These are phyloP conservation scores for Ramaria sp. DNA, from an alignment of 768 basidiomycete species.

Conservation along the genomic window DNA sequence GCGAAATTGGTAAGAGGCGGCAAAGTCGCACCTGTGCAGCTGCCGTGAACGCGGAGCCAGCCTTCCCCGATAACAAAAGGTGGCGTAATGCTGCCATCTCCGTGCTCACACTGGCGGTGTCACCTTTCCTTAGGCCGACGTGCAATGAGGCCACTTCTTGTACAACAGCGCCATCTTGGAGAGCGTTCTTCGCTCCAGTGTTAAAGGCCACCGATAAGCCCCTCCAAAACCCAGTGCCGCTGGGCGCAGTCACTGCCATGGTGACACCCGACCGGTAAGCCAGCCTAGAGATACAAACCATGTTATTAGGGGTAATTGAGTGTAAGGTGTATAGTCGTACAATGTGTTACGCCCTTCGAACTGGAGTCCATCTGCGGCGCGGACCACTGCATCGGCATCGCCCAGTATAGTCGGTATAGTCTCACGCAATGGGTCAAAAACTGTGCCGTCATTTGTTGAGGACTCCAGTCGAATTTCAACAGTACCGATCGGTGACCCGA, in stretches of 20 bases:
- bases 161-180: conserved; percentile 54
- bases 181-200: conserved; percentile 44
- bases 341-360: background rate
- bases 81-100: conserved; percentile 24
- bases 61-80: conserved; percentile 18
- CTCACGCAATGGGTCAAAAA: conserved; percentile 33
- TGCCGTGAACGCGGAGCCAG: background rate
- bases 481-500: conserved; percentile 43
- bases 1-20: background rate
- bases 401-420: conserved; percentile 25
- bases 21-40: conserved; percentile 25
- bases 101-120: conserved; percentile 22
- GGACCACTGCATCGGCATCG: conserved; percentile 32
- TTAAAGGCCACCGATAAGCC: conserved; percentile 54
- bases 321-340: background rate
- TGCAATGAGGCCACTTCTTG: conserved; percentile 58
- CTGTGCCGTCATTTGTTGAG: conserved; percentile 44
- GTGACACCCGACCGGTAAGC: conserved; percentile 73
- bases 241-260: conserved; percentile 51
- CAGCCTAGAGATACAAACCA: conserved; percentile 30
- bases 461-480: conserved; percentile 56
- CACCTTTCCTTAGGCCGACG: conserved; percentile 25
- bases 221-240: conserved; percentile 44
- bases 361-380: conserved; percentile 39
- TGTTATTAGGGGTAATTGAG: too few relatives aligned